These are phyloP conservation scores for Trichosanthes cucumerina DNA, from an alignment of 306 rosid species.

Conservation along the genomic window DNA sequence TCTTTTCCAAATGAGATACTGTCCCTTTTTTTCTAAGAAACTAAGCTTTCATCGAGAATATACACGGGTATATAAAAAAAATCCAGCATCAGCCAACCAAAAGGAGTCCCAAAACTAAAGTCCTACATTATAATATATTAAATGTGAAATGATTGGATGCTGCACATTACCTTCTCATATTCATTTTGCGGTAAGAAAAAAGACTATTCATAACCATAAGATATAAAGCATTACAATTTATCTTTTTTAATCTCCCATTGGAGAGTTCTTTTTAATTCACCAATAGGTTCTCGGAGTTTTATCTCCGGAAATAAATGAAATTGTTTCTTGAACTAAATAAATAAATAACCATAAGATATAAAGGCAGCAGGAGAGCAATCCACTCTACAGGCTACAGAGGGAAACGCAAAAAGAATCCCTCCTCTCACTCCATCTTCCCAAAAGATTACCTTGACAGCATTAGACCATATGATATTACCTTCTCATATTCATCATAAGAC, in stretches of 20 bases:
- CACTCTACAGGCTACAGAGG: not conserved
- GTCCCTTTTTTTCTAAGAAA: not conserved
- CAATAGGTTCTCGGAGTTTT: no score
- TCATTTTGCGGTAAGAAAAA: slow-evolving; percentile 19
- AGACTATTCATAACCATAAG: not conserved
- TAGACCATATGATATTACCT: slow-evolving; percentile 51
- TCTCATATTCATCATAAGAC: slow-evolving; percentile 94
- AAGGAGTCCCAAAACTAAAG: not conserved
- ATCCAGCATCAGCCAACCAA: no score
- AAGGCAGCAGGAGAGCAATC: not conserved
- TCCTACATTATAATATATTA: not conserved
- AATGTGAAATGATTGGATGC: slow-evolving; percentile 11
- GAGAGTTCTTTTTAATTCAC: no score
- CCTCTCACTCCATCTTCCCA: not conserved
- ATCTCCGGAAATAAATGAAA: no score
- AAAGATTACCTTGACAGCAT: not conserved
- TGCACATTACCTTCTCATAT: slow-evolving; percentile 72
- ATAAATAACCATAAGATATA: not conserved
- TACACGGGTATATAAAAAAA: not conserved
- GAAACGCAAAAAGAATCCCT: not conserved
- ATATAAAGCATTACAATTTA: no score
- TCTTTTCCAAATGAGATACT: not conserved
- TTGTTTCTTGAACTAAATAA: no score
- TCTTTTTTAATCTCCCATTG: no score
- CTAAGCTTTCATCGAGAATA: not conserved